Evolutionary conservation across 2,329 filamentous ascomycete species (phyloP), one percentile per base, ranked within the genome.

Genomic region (Polychaeton citri): DNA sequence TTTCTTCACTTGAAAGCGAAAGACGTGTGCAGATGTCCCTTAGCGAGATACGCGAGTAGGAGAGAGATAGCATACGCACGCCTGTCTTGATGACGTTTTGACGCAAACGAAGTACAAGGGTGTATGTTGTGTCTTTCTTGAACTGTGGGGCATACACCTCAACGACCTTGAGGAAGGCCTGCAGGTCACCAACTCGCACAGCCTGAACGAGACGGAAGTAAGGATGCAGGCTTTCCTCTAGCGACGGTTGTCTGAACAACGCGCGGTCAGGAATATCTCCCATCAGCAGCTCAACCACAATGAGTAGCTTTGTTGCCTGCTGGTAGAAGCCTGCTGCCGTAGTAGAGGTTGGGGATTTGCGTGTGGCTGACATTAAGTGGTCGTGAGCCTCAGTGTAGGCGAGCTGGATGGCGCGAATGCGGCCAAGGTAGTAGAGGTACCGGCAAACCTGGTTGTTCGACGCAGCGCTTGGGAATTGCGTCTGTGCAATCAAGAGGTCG

Each of bases 11-110:
- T 46, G 90, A 85, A 7, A 98, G 70, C 35, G 92, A 86, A 34
- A 98, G 71, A 33, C 90, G 83, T 40, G 96, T 86, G 65, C 90
- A 98, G 49, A 98, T 98, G 57, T 98, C 90, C 39, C 90, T 81
- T 38, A 98, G 73, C 1, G 88, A 95, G 54, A 98, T 98, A 43
- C 88, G 83, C 41, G 88, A 94, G 68, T 98, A 98, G 15, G 87
- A 94, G 45, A 98, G 70, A 28, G 88, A 96, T 76, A 98, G 93
- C 86, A 96, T 95, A 49, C 90, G 85, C 45, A 98, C 94, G 47
- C 90, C 90, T 3, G 90, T 98, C 71, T 94, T 94, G 75, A 98
- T 96, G 55, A 98, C 90, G 57, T 98, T 98, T 63, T 98, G 90
- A 50, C 90, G 79, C 43, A 98, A 72, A 43, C 90, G 87, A 44